A percentile compares a stretch with the other conserved stretches of the same genome.
Conservation (phyloP, 1,284 basidiomycete species). For the Cutaneotrichosporon cutaneum region DNA sequence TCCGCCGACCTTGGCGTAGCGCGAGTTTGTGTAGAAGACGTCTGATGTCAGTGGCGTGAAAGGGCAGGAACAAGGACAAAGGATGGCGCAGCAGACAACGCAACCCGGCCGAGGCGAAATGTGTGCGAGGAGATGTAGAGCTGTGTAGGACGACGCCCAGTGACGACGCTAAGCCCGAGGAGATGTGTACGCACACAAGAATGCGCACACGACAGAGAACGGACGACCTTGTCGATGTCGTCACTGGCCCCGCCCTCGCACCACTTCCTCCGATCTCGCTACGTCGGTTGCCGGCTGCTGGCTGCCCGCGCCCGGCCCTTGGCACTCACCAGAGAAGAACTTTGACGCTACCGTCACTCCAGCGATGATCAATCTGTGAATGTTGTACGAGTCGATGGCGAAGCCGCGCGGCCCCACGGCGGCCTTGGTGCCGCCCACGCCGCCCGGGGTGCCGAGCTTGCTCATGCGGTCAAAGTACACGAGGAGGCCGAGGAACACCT, state of each 20-base stretch:
- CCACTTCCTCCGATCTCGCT: background rate
- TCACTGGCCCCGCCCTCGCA: background rate
- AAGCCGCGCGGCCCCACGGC: slow-evolving; percentile 60
- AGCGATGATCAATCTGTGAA: slow-evolving; percentile 93
- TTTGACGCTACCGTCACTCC: slow-evolving; percentile 98
- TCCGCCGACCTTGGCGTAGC: slow-evolving; percentile 97
- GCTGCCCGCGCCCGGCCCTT: background rate
- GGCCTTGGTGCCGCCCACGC: slow-evolving; percentile 36
- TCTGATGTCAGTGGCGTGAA: slow-evolving; percentile 55
- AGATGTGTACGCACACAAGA: background rate
- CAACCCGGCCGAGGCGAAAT: background rate
- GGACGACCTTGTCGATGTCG: background rate
- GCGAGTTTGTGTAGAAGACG: slow-evolving; percentile 98
- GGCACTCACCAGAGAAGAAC: slow-evolving; percentile 72
- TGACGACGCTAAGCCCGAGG: background rate
- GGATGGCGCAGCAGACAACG: background rate
- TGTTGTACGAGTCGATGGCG: slow-evolving; percentile 95
- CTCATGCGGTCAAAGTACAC: slow-evolving; percentile 92
- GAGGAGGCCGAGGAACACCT: slow-evolving; percentile 89
- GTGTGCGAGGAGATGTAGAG: too few relatives aligned
- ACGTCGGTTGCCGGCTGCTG: background rate
- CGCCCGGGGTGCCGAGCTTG: slow-evolving; percentile 44
- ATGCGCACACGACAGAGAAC: background rate
- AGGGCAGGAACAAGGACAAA: background rate
- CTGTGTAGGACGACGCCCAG: too few relatives aligned